phyloP scores from a whole-genome alignment of 768 basidiomycete species.

The Ramaria sp. region DNA sequence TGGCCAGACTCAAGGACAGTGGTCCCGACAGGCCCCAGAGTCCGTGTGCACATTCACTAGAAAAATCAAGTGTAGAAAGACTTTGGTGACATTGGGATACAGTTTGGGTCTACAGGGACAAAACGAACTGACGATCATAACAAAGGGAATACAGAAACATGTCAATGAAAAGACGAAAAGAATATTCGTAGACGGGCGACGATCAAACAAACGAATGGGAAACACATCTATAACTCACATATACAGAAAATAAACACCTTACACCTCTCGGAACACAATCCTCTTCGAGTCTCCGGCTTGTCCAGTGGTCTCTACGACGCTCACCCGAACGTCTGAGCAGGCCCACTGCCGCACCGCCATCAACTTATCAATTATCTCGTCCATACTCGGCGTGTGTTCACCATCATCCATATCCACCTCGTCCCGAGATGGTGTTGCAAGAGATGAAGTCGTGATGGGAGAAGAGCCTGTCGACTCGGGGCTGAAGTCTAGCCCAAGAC shows the following conservation, averaged over 20 bases:
- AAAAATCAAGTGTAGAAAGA: too few relatives aligned
- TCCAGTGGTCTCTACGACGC: not conserved
- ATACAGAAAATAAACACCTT: not conserved
- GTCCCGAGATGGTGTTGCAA: not conserved
- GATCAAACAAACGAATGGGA: not conserved
- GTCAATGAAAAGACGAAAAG: too few relatives aligned
- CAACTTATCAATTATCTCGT: not conserved
- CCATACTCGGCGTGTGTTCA: not conserved
- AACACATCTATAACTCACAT: not conserved
- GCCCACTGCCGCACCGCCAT: conserved; percentile 1
- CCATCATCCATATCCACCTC: not conserved
- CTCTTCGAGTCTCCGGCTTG: not conserved
- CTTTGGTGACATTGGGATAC: not conserved
- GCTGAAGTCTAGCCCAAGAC: not conserved
- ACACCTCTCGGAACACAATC: not conserved
- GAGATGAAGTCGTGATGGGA: not conserved
- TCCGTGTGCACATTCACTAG: too few relatives aligned
- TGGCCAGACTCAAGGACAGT: too few relatives aligned
- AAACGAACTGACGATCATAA: not conserved
- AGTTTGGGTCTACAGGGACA: not conserved
- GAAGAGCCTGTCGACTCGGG: not conserved
- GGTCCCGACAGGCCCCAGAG: too few relatives aligned
- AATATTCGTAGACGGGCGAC: not conserved
- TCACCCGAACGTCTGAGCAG: not conserved
- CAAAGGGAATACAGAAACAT: not conserved